Evolutionary conservation across 345 rosid species (phyloP), one percentile per base, ranked within the genome.

Genomic region (Anastatica hierochuntica): DNA sequence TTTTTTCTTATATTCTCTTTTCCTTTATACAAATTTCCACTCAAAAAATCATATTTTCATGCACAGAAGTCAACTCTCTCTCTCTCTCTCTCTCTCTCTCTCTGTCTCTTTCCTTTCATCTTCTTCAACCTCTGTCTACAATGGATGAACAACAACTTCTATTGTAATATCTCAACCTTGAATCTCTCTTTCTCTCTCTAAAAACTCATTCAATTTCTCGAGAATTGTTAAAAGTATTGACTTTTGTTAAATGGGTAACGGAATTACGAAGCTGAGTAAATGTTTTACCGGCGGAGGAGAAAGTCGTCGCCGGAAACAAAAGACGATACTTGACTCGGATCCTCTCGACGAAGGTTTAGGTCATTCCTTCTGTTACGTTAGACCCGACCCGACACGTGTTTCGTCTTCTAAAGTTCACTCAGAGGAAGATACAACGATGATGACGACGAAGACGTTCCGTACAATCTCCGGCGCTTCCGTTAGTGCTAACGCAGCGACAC

Each of bases 381-480:
- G 90, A 20, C 88, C 98, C 14, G 94, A 81, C 62, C 80, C 79
- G 45, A 53, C 74, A 1, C 72, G 83, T 0, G n/a, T 80, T 1
- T 81, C 94, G 0, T 83, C 83, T 5, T 92, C 98, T 5, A 81
- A 87, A 60, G 94, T 88, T 65, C 84, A 90, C 69, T 87, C 98
- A 1, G 86, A 79, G 14, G n/a, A 9, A 29, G 33, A 29, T 29
- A 3, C 33, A 29, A 29, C 33, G 6, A 24, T 7, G 27, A 24
- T 7, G 5, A 84, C 95, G 21, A 17, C 64, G 16, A 82, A 95
- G 24, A 83, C 94, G 38, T 92, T 88, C 63, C 83, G 90, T 16
- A 60, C 98, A 16, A 92, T 92, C 56, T 85, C 98, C 43, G 98
- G 97, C 7, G 95, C 98, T 12, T 92, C 98, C 16, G 82, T 92